phyloP scores from a whole-genome alignment of 73 alveolate species.

The Urostyla sp. region DNA sequence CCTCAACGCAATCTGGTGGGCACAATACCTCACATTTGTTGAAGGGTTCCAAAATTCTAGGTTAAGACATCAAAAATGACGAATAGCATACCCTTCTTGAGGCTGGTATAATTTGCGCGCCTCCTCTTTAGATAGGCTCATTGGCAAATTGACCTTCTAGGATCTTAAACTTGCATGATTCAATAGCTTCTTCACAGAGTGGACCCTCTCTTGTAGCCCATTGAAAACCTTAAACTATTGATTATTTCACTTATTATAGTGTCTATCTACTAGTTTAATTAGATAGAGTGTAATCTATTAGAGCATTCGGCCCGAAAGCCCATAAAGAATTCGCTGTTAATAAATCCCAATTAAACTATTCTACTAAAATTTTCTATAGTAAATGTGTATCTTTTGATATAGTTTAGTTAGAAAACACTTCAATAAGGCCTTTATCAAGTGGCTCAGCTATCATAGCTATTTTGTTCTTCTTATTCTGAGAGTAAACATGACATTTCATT shows the following conservation, averaged over 20 bases:
- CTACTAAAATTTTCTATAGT: conserved; percentile 56
- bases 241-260: conserved; percentile 86
- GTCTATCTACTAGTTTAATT: conserved; percentile 87
- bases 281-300: conserved; percentile 97
- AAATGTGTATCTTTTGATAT: conserved; percentile 80
- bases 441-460: conserved; percentile 93
- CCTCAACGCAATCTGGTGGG: conserved; percentile 97
- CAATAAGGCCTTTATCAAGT: conserved; percentile 91
- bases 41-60: conserved; percentile 99
- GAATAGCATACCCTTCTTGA: conserved; percentile 97
- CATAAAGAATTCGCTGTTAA: conserved; percentile 96
- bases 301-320: conserved; percentile 98
- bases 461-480: conserved; percentile 96
- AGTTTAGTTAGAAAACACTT: too few relatives aligned
- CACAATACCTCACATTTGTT: conserved; percentile 94
- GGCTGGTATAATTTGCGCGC: conserved; percentile 99
- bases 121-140: conserved; percentile 95
- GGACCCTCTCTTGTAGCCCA: conserved; percentile 99
- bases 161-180: conserved; percentile 96
- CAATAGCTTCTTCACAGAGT: conserved; percentile 98
- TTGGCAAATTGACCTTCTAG: conserved; percentile 88
- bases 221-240: conserved; percentile 97
- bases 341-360: conserved; percentile 92
- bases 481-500: conserved; percentile 93
- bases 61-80: conserved; percentile 97